phyloP scores from a whole-genome alignment of 148 eudicot genomes.

The Fagopyrum esculentum region DNA sequence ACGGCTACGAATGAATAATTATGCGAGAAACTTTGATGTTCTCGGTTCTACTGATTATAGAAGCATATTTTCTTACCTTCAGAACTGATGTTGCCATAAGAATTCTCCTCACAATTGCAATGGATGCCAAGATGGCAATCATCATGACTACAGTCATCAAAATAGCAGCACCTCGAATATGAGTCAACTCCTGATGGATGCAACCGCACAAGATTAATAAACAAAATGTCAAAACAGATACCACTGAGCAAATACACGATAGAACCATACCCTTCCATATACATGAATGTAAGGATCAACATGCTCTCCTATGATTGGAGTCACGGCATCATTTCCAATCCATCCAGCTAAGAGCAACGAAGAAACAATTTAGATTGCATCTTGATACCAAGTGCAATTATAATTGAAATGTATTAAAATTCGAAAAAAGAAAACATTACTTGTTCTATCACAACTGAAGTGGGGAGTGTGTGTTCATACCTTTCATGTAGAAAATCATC shows the following conservation, averaged over 20 bases:
- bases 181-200: conserved; percentile 68
- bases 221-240: background rate
- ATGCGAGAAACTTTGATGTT: too few species aligned
- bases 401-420: background rate
- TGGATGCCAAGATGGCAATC: conserved; percentile 63
- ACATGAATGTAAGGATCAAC: conserved; percentile 68
- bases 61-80: conserved; percentile 45
- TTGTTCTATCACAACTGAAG: too few species aligned
- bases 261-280: conserved; percentile 63
- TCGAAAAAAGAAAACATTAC: background rate
- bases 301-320: conserved; percentile 85
- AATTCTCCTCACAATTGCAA: conserved; percentile 87
- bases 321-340: conserved; percentile 86
- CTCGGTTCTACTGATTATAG: background rate
- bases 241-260: background rate
- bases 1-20: too few species aligned
- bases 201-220: background rate
- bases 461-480: conserved; percentile 29
- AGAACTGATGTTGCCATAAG: conserved; percentile 97
- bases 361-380: background rate
- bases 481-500: conserved; percentile 80
- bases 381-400: background rate
- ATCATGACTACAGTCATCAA: conserved; percentile 77
- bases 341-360: conserved; percentile 68
- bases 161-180: conserved; percentile 67